Conservation (phyloP, 352 stramenopile species). For the Pythium angustatum region DNA sequence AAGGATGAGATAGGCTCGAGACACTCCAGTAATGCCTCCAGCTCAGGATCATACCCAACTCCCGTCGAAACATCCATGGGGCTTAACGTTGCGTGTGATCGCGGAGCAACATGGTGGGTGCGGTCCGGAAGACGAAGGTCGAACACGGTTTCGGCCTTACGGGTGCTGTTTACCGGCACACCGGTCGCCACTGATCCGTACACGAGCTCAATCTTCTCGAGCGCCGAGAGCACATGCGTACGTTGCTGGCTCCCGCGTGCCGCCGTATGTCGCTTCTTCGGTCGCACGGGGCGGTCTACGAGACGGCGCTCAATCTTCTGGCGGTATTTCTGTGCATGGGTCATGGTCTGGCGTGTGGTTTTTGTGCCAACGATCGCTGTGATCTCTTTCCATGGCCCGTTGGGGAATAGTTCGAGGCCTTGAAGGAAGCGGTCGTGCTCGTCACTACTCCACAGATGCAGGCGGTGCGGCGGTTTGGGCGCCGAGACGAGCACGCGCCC, state of each 20-base stretch:
- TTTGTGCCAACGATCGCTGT: conserved; percentile 57
- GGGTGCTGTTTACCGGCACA: neutral
- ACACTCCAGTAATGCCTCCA: conserved; percentile 11
- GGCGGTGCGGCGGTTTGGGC: conserved; percentile 7
- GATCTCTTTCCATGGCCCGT: conserved; percentile 65
- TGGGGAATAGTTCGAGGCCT: conserved; percentile 62
- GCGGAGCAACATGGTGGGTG: too few relatives aligned
- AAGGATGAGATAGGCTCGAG: neutral
- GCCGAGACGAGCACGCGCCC: neutral
- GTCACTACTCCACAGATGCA: conserved; percentile 13
- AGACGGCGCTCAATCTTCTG: conserved; percentile 61
- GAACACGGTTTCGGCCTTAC: neutral
- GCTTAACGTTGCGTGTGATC: neutral
- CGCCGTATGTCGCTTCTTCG: conserved; percentile 16
- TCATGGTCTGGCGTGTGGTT: conserved; percentile 90
- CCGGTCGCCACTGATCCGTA: neutral
- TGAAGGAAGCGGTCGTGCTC: conserved; percentile 44
- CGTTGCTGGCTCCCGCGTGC: conserved; percentile 15
- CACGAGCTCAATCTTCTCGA: conserved; percentile 9
- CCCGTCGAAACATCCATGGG: neutral
- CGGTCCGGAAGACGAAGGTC: too few relatives aligned
- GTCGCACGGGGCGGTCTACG: conserved; percentile 38
- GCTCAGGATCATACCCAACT: neutral
- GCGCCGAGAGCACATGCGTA: conserved; percentile 9
- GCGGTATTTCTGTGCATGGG: conserved; percentile 94